phyloP scores from a whole-genome alignment of 306 rosid genomes.

The Albizia julibrissin region DNA sequence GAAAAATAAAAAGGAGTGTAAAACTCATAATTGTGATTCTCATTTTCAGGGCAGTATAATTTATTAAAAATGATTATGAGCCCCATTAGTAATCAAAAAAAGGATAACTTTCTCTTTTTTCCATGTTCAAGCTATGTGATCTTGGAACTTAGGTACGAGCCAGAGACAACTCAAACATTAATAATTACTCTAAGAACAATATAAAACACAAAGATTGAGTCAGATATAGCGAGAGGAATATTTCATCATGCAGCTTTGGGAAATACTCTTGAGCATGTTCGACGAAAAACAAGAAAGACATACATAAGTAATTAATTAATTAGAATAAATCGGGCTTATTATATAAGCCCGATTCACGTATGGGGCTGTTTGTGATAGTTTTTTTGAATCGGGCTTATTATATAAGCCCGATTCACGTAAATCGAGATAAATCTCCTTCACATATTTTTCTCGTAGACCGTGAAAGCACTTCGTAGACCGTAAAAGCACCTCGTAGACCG shows the following conservation, averaged over 20 bases:
- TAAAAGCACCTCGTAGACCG: no score
- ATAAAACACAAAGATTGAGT: constrained; percentile 6
- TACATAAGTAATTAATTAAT: background rate
- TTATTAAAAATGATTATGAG: constrained; percentile 44
- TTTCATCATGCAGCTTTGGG: constrained; percentile 29
- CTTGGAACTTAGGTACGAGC: constrained; percentile 45
- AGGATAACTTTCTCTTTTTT: background rate
- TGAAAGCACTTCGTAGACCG: no score
- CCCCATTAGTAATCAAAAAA: constrained; percentile 17
- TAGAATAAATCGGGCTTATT: no score
- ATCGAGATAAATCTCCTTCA: no score
- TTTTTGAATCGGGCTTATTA: no score
- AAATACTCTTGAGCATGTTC: background rate
- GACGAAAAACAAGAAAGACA: background rate
- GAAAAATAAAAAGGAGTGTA: constrained; percentile 41
- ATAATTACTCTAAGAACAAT: constrained; percentile 29
- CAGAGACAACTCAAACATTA: constrained; percentile 39
- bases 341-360: no score
- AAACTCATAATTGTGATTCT: constrained; percentile 43
- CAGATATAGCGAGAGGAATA: background rate
- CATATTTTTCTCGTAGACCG: no score
- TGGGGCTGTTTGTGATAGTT: no score
- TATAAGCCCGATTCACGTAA: no score
- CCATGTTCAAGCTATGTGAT: constrained; percentile 24
- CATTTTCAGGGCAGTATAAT: constrained; percentile 56